Conservation (phyloP, 2,329 filamentous ascomycete species). For the Dactylellina drechsleri region DNA sequence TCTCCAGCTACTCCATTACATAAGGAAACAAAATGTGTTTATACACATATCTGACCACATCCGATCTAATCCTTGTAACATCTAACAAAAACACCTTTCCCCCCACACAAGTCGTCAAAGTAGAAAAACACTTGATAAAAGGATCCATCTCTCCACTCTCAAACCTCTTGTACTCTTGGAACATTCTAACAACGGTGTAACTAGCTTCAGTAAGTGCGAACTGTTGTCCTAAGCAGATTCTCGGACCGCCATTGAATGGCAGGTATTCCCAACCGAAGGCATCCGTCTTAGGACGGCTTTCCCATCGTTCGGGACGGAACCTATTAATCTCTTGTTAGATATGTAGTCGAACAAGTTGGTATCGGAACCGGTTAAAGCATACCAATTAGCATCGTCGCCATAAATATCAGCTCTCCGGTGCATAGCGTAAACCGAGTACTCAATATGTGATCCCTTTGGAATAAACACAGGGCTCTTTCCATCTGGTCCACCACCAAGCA, state of each 20-base stretch:
- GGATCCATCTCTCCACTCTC: constrained; percentile 60
- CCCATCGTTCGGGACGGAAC: constrained; percentile 39
- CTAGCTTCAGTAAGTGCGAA: constrained; percentile 81
- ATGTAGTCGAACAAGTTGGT: background rate
- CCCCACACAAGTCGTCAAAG: constrained; percentile 50
- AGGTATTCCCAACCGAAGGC: constrained; percentile 65
- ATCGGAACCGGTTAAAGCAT: background rate
- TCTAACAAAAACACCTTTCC: constrained; percentile 26
- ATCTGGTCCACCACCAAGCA: constrained; percentile 74
- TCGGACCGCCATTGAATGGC: constrained; percentile 78
- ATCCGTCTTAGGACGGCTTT: constrained; percentile 7
- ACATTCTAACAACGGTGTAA: constrained; percentile 76
- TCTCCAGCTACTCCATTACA: too few species aligned
- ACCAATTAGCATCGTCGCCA: constrained; percentile 64
- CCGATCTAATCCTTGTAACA: constrained; percentile 16
- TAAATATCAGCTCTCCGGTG: constrained; percentile 75
- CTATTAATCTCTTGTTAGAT: constrained; percentile 5
- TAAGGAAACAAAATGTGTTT: too few species aligned
- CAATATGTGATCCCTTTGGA: constrained; percentile 71
- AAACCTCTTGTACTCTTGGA: constrained; percentile 76
- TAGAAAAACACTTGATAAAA: constrained; percentile 25
- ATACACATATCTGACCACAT: constrained; percentile 22
- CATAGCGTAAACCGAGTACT: constrained; percentile 76
- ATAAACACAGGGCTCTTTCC: constrained; percentile 71
- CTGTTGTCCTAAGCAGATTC: constrained; percentile 82